Evolutionary conservation across 306 rosid species (phyloP).

Genomic region (Gastrolobium villosum): DNA sequence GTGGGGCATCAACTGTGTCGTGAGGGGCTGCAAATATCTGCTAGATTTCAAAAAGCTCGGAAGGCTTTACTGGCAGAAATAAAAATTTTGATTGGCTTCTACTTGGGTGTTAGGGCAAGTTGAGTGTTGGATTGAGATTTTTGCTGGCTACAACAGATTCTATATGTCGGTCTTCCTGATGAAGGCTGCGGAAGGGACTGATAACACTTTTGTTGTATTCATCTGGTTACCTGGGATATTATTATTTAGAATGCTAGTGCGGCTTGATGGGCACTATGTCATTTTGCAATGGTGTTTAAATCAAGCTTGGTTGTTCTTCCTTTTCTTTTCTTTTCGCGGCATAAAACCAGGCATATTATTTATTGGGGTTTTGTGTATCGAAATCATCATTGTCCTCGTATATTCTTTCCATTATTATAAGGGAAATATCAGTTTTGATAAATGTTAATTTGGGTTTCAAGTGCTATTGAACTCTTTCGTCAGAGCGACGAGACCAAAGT

Average conservation of each 20-base stretch:
- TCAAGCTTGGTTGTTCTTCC: constrained; percentile 36
- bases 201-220: constrained; percentile 35
- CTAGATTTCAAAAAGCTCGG: constrained; percentile 41
- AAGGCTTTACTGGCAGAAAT: constrained; percentile 50
- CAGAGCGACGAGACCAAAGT: neutral
- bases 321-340: constrained; percentile 24
- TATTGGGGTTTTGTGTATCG: constrained; percentile 45
- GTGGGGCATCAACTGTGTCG: constrained; percentile 60
- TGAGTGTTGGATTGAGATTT: constrained; percentile 56
- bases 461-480: neutral
- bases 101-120: constrained; percentile 45
- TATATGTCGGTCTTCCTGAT: constrained; percentile 39
- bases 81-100: constrained; percentile 60
- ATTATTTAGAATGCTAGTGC: constrained; percentile 20
- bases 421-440: constrained; percentile 54
- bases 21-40: constrained; percentile 49
- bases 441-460: neutral
- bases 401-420: constrained; percentile 49
- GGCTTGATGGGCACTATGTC: constrained; percentile 35
- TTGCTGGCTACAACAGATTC: constrained; percentile 43
- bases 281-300: constrained; percentile 34
- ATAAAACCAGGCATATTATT: constrained; percentile 43
- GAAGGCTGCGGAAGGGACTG: constrained; percentile 49
- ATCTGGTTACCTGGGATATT: neutral
- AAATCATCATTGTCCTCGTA: constrained; percentile 31